These are phyloP conservation scores for Podospora anserina DNA, from an alignment of 495 filamentous ascomycete genomes.

Conservation along the genomic window DNA sequence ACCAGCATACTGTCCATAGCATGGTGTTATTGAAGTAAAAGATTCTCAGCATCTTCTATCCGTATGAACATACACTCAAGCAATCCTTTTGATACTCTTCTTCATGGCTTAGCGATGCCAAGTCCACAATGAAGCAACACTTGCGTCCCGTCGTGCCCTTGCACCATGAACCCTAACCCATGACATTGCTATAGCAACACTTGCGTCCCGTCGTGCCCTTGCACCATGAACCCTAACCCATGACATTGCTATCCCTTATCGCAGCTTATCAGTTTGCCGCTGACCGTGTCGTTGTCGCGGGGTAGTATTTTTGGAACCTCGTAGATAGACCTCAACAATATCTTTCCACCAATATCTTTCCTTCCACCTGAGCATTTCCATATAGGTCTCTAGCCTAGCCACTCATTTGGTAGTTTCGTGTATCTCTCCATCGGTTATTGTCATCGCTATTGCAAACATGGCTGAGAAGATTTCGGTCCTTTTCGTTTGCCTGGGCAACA, in stretches of 20 bases:
- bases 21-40: no score
- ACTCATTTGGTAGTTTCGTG: conserved; percentile 5
- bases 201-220: not conserved
- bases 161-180: not conserved
- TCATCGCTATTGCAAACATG: conserved; percentile 15
- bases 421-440: not conserved
- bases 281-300: not conserved
- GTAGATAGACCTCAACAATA: no score
- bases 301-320: not conserved
- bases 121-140: not conserved
- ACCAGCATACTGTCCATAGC: no score
- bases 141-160: not conserved
- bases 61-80: no score
- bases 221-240: not conserved
- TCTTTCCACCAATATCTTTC: no score
- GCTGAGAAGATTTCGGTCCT: conserved; percentile 65
- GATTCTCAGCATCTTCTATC: no score
- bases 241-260: not conserved
- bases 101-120: not conserved
- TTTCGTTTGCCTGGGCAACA: conserved; percentile 96
- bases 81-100: not conserved
- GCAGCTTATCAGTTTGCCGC: not conserved
- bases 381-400: not conserved
- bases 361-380: no score
- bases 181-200: not conserved